phyloP scores from a whole-genome alignment of 163 green algal species.

The Scenedesmus sp. region DNA sequence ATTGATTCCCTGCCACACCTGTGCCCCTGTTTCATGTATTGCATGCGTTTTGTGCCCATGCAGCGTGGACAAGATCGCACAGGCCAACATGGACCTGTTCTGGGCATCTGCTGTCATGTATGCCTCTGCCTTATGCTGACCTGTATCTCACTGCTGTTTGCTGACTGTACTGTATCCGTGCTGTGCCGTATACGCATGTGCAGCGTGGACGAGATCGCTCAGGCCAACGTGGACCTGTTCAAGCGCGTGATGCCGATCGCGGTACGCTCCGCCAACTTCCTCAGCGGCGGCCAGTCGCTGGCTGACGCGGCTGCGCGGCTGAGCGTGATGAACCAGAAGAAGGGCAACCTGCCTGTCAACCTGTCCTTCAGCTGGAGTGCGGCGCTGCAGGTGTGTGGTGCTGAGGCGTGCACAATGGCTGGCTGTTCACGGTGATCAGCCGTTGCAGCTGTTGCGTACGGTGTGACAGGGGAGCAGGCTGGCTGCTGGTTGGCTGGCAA shows the following conservation, averaged over 20 bases:
- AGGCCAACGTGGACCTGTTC: conserved; percentile 66
- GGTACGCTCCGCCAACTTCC: conserved; percentile 65
- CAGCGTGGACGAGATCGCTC: background rate
- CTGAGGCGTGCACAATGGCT: no score
- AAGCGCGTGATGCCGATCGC: conserved; percentile 59
- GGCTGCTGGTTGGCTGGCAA: no score
- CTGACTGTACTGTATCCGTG: background rate
- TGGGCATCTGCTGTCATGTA: no score
- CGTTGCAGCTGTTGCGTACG: no score
- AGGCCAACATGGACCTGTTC: conserved; percentile 65
- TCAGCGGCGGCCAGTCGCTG: conserved; percentile 66
- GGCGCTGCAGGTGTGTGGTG: conserved; percentile 36
- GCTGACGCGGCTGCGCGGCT: conserved; percentile 62
- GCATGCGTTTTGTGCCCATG: background rate
- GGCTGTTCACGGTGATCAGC: no score
- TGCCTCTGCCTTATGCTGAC: no score
- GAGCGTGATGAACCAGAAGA: conserved; percentile 68
- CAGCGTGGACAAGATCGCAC: background rate
- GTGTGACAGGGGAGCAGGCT: no score
- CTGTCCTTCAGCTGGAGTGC: conserved; percentile 66
- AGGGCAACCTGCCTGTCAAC: conserved; percentile 64
- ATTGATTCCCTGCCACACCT: background rate
- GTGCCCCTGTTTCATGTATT: background rate
- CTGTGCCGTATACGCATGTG: background rate
- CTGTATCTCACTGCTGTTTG: background rate